Evolutionary conservation across 352 stramenopile species (phyloP).

Genomic region (Phytophthora palmivora): DNA sequence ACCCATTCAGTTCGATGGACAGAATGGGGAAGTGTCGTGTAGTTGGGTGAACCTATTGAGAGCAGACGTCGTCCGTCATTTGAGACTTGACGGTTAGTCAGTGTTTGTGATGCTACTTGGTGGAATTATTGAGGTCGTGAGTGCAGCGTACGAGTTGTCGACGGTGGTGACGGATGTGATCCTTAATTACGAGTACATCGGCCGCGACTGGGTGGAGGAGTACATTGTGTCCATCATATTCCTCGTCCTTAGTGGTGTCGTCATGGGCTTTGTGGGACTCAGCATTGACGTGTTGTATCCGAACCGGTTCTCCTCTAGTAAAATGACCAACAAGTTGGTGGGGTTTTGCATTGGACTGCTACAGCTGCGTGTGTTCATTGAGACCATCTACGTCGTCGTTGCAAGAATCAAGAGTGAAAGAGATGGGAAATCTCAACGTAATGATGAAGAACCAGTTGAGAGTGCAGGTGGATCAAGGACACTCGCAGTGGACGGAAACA

Average conservation of each 20-base stretch:
- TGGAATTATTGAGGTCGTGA: slow-evolving; percentile 45
- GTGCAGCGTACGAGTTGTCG: slow-evolving; percentile 64
- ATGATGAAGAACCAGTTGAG: neutral
- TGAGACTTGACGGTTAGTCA: neutral
- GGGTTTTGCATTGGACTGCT: slow-evolving; percentile 58
- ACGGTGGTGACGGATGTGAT: slow-evolving; percentile 78
- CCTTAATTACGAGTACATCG: slow-evolving; percentile 80
- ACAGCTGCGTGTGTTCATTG: slow-evolving; percentile 67
- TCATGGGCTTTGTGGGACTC: slow-evolving; percentile 71
- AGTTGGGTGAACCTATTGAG: too few species aligned
- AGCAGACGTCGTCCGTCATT: slow-evolving; percentile 5
- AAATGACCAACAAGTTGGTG: slow-evolving; percentile 42
- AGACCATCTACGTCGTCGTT: slow-evolving; percentile 54
- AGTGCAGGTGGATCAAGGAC: neutral
- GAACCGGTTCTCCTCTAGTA: slow-evolving; percentile 45
- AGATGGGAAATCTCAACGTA: slow-evolving; percentile 1
- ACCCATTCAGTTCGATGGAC: slow-evolving; percentile 5
- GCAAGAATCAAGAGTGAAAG: slow-evolving; percentile 17
- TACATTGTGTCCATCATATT: slow-evolving; percentile 79
- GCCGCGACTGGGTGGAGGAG: slow-evolving; percentile 72
- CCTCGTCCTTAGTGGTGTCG: slow-evolving; percentile 60
- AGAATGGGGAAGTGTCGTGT: neutral
- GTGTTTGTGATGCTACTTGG: slow-evolving; percentile 28
- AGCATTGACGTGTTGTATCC: slow-evolving; percentile 45
- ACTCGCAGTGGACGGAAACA: slow-evolving; percentile 8